These are phyloP conservation scores for Rhodamnia argentea DNA, from an alignment of 345 rosid species.

Conservation along the genomic window DNA sequence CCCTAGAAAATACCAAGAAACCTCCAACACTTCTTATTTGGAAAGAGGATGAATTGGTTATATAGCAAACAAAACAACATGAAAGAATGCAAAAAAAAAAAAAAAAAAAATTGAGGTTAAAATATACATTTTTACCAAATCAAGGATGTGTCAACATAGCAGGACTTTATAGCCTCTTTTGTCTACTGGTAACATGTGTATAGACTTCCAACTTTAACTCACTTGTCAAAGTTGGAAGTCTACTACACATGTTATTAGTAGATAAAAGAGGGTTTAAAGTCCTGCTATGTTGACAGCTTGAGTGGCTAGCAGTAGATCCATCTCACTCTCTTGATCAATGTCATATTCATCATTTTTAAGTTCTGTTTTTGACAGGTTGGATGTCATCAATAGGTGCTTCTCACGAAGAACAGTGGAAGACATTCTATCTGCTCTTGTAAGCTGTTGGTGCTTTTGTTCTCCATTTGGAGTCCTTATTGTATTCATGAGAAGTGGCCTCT, in stretches of 20 bases:
- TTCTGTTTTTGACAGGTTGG: conserved; percentile 33
- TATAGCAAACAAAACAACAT: not conserved
- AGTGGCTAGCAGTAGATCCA: not conserved
- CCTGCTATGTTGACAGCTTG: not conserved
- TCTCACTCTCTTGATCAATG: not conserved
- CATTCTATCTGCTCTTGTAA: conserved; percentile 71
- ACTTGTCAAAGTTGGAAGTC: too few species aligned
- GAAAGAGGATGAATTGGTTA: not conserved
- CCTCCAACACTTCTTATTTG: not conserved
- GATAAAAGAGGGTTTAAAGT: too few species aligned
- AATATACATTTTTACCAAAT: not conserved
- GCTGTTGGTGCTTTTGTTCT: conserved; percentile 5
- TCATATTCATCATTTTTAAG: not conserved
- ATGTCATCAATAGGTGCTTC: conserved; percentile 69
- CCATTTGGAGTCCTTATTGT: not conserved
- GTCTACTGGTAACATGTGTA: not conserved
- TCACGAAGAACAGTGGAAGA: conserved; percentile 62
- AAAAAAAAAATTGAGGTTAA: not conserved
- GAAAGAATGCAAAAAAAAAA: too few species aligned
- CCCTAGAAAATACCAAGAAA: not conserved
- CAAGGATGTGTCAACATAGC: not conserved
- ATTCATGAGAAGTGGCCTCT: not conserved
- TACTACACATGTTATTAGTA: too few species aligned
- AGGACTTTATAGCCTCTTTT: not conserved
- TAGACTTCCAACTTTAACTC: not conserved